Evolutionary conservation across 73 alveolate genomes (phyloP).

Genomic region (Breviolum minutum): DNA sequence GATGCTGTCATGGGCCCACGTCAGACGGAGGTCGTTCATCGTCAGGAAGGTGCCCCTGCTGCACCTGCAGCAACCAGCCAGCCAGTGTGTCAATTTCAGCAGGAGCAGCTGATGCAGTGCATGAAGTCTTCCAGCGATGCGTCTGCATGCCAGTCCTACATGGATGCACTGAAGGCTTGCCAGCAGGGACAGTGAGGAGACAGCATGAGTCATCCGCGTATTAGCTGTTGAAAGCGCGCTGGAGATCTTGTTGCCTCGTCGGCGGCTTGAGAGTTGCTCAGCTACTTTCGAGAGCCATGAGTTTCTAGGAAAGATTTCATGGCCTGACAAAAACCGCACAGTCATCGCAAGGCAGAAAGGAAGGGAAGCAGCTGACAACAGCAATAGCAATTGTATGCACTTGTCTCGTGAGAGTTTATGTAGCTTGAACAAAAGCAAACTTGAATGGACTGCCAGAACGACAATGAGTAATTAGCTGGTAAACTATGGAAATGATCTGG

Average conservation of each 20-base stretch:
- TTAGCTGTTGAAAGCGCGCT: neutral
- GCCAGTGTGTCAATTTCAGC: conserved; percentile 72
- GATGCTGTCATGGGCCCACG: conserved; percentile 95
- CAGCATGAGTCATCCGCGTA: neutral
- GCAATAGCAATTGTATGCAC: too few relatives aligned
- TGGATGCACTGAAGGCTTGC: conserved; percentile 95
- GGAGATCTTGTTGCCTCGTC: conserved; percentile 8
- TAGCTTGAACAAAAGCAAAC: too few relatives aligned
- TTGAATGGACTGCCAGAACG: too few relatives aligned
- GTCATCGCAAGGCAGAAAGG: neutral
- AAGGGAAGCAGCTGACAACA: neutral
- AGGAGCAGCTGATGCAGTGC: conserved; percentile 92
- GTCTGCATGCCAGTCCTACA: conserved; percentile 81
- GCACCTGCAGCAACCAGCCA: conserved; percentile 25
- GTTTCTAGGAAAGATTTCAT: conserved; percentile 16
- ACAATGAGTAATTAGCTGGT: too few relatives aligned
- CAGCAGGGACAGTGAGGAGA: conserved; percentile 73
- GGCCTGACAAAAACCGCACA: neutral
- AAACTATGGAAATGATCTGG: too few relatives aligned
- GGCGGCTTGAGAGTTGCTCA: neutral
- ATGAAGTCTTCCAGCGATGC: conserved; percentile 87
- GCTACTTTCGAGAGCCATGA: neutral
- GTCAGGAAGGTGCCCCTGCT: conserved; percentile 77
- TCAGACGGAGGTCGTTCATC: conserved; percentile 93
- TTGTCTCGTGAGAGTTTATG: too few relatives aligned